Evolutionary conservation across 345 rosid genomes (phyloP).

Genomic region (Salix dunnii): DNA sequence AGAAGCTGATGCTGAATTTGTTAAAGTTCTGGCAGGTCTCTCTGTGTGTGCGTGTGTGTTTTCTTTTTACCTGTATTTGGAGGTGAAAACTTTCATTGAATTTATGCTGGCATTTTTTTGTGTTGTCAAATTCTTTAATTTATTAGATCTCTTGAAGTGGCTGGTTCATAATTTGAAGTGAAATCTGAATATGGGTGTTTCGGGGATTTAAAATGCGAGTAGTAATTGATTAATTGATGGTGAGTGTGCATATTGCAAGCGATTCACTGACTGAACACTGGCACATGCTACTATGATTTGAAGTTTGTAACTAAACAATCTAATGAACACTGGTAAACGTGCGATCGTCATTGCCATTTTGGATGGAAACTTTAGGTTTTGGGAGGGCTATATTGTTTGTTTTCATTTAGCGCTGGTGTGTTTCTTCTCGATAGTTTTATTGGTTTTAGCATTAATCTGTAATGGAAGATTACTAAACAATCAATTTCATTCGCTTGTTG

Average conservation of each 20-base stretch:
- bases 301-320: background rate
- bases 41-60: background rate
- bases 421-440: background rate
- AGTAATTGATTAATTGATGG: background rate
- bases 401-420: background rate
- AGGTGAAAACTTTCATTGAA: background rate
- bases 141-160: background rate
- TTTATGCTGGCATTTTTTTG: background rate
- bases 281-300: background rate
- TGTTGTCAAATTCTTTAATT: background rate
- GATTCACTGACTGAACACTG: background rate
- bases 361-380: background rate
- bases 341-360: background rate
- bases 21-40: conserved; percentile 68
- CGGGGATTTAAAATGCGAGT: background rate
- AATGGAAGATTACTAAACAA: background rate
- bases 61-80: background rate
- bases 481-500: background rate
- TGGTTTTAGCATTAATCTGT: background rate
- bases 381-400: background rate
- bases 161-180: background rate
- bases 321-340: background rate
- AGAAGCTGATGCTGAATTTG: conserved; percentile 81
- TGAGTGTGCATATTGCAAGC: background rate
- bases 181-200: background rate